A percentile compares a stretch with the other conserved stretches of the same genome.
Conservation (phyloP, 257 asterid genomes). For the Ballota nigra region DNA sequence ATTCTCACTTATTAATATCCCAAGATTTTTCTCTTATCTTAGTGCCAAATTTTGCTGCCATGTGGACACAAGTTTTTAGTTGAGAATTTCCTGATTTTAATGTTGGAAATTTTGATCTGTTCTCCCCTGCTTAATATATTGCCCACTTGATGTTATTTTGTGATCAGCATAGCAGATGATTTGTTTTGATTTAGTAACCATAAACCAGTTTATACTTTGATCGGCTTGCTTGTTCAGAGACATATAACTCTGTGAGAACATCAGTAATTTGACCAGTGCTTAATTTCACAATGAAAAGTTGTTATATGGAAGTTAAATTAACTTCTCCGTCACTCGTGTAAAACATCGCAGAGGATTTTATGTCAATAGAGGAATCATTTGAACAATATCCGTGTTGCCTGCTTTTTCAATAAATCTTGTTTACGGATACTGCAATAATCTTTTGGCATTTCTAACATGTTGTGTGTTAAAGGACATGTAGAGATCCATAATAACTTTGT, state of each 20-base stretch:
- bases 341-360: neutral
- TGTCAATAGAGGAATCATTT: neutral
- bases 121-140: neutral
- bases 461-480: neutral
- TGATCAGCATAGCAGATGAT: neutral
- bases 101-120: neutral
- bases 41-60: neutral
- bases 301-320: neutral
- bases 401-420: neutral
- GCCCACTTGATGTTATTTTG: neutral
- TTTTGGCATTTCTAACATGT: neutral
- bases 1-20: too few relatives aligned
- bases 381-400: neutral
- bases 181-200: constrained; percentile 3
- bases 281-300: neutral
- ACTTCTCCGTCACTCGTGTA: neutral
- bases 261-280: neutral
- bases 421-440: too few relatives aligned
- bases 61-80: neutral
- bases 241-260: neutral
- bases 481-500: neutral
- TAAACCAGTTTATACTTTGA: too few relatives aligned
- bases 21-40: too few relatives aligned
- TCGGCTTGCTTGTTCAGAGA: neutral
- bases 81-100: neutral